Evolutionary conservation across 2,329 filamentous ascomycete species (phyloP).

Genomic region (Macrophomina pseudophaseolina): DNA sequence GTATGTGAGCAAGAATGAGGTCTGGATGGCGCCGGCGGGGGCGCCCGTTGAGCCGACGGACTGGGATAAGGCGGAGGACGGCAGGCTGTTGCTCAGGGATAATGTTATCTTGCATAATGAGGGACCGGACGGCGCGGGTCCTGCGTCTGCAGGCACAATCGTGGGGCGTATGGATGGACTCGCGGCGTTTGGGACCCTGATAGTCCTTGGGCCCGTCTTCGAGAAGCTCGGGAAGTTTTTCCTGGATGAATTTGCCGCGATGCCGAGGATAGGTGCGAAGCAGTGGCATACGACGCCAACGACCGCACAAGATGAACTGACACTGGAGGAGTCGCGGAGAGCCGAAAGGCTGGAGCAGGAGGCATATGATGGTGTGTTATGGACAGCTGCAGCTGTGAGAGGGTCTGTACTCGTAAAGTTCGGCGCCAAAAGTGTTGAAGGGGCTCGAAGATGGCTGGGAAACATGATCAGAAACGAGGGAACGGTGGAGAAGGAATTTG

Average conservation of each 20-base stretch:
- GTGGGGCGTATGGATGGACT: constrained; percentile 70
- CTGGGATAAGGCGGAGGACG: constrained; percentile 31
- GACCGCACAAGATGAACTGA: constrained; percentile 36
- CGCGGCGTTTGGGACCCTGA: constrained; percentile 81
- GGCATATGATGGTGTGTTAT: constrained; percentile 43
- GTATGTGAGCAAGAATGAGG: constrained; percentile 86
- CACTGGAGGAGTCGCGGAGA: constrained; percentile 53
- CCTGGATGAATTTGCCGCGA: constrained; percentile 73
- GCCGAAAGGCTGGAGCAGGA: constrained; percentile 63
- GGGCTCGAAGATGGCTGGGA: constrained; percentile 78
- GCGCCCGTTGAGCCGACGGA: constrained; percentile 18
- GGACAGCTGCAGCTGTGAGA: constrained; percentile 46
- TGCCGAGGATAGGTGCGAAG: constrained; percentile 81
- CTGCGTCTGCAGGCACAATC: constrained; percentile 47
- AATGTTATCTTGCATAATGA: constrained; percentile 68
- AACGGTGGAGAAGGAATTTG: constrained; percentile 73
- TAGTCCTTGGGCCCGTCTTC: constrained; percentile 77
- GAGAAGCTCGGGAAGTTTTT: constrained; percentile 73
- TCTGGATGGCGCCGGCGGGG: constrained; percentile 62
- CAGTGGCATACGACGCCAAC: constrained; percentile 65
- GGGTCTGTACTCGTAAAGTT: constrained; percentile 91
- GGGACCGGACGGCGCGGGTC: neutral
- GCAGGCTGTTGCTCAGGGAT: constrained; percentile 79
- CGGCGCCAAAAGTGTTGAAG: constrained; percentile 80
- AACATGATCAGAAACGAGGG: constrained; percentile 76